Base-by-base conservation (phyloP, 192 early-diverging fungal genomes). In the Backusella luteola region DNA sequence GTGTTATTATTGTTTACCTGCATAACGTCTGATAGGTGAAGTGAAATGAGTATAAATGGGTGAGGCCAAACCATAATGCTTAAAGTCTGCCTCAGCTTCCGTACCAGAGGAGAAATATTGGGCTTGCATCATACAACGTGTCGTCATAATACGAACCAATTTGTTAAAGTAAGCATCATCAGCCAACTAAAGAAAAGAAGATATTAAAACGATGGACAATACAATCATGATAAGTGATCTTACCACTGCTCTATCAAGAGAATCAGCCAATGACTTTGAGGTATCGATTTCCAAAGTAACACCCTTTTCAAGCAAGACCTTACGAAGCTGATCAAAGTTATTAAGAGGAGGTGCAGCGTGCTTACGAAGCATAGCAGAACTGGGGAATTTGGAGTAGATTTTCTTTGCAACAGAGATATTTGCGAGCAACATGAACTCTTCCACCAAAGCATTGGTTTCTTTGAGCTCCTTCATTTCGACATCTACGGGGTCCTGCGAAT, bases 41-140 rank as follows among this genome's bases (percentile, higher is more conserved):
- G 98, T 99, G 75, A 99, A 99, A 79, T 99, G 98, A 8, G 98
- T 99, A 88, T 99, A 99, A 68, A 97, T 95, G 15, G 90, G 88
- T 6, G 89, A 87, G 4, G 95, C 95, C 34, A 99, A 89, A 76
- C 96, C 98, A 81, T 98, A 99, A 89, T 99, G 98, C 34, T 76
- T 80, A 83, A 91, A 98, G 4, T 88, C 80, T 19, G 80, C 75
- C 69, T 86, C 83, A 0, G 87, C 71, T n/a, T 92, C 79, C 7
- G 92, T 90, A 26, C 95, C 95, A 1, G 96, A 95, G 66, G 93
- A 96, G 84, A 99, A 99, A 77, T 99, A 99, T n/a, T 90, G 85
- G 4, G 98, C 98, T 79, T 96, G 96, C 93, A 96, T 95, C 98
- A 99, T 99, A 69, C 96, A 98, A 73, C 97, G 92, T 6, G 87